A percentile compares a stretch with the other conserved stretches of the same genome.
phyloP scores from a whole-genome alignment of 495 filamentous ascomycete genomes.

The Parmelia sp. region DNA sequence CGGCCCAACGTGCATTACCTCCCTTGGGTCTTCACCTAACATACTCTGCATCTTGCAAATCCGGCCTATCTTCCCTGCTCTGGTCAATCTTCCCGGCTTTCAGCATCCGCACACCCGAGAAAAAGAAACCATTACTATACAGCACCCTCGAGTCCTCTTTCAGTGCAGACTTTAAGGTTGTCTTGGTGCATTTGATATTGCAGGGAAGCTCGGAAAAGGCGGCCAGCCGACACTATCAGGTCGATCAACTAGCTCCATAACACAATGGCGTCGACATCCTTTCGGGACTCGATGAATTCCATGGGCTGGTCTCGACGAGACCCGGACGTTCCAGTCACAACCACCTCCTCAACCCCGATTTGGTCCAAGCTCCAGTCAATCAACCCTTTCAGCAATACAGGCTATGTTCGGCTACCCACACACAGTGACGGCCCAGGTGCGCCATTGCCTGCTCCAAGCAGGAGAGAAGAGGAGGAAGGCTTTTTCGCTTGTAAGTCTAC shows the following conservation, averaged over 20 bases:
- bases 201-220: conserved; percentile 22
- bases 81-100: conserved; percentile 7
- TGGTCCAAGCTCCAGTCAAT: conserved; percentile 74
- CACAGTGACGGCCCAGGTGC: conserved; percentile 73
- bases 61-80: conserved; percentile 14
- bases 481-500: conserved; percentile 90
- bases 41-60: conserved; percentile 17
- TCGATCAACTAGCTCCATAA: conserved; percentile 19
- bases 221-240: conserved; percentile 17
- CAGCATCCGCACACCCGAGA: not conserved
- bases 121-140: not conserved
- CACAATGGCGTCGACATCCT: conserved; percentile 82
- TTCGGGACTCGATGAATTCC: conserved; percentile 89
- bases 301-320: conserved; percentile 91
- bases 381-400: conserved; percentile 79
- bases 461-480: conserved; percentile 89
- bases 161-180: not conserved
- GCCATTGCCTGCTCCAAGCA: conserved; percentile 74
- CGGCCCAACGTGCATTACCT: conserved; percentile 19
- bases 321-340: conserved; percentile 69
- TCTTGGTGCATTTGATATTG: conserved; percentile 19
- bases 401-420: conserved; percentile 88
- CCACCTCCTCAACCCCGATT: conserved; percentile 61
- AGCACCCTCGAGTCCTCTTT: conserved; percentile 1
- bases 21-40: conserved; percentile 1